phyloP scores from a whole-genome alignment of 1,139 yeast species.

The Pneumocystis carinii region DNA sequence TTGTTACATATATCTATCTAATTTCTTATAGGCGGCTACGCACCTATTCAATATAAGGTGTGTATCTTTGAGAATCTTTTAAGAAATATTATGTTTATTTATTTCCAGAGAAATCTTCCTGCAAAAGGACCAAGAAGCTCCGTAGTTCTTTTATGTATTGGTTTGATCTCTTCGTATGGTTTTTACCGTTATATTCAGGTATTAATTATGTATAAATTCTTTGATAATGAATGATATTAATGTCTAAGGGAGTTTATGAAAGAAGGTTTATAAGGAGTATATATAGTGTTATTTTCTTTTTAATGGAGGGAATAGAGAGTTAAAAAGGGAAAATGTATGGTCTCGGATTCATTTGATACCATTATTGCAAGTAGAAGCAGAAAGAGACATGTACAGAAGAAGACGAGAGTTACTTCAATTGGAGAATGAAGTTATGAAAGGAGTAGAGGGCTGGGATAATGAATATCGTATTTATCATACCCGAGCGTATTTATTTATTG shows the following conservation, averaged over 20 bases:
- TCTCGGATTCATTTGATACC: conserved; percentile 63
- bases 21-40: conserved; percentile 48
- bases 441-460: conserved; percentile 45
- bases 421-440: conserved; percentile 50
- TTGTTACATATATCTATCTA: not conserved
- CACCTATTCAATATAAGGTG: conserved; percentile 70
- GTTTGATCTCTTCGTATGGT: conserved; percentile 59
- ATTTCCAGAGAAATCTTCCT: not conserved
- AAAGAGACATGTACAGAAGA: conserved; percentile 65
- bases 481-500: conserved; percentile 21
- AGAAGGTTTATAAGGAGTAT: conserved; percentile 25
- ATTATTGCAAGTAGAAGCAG: conserved; percentile 65
- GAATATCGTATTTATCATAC: conserved; percentile 34
- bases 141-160: conserved; percentile 77
- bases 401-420: conserved; percentile 50
- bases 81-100: not conserved
- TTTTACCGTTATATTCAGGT: conserved; percentile 35
- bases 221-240: conserved; percentile 58
- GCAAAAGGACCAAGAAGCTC: conserved; percentile 16
- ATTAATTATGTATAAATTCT: conserved; percentile 26
- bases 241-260: conserved; percentile 56
- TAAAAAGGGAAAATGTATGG: conserved; percentile 64
- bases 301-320: conserved; percentile 31
- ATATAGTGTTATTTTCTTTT: not conserved
- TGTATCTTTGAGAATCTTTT: conserved; percentile 7